Evolutionary conservation across 2,329 filamentous ascomycete species (phyloP).

Genomic region (Fusarium temperatum): DNA sequence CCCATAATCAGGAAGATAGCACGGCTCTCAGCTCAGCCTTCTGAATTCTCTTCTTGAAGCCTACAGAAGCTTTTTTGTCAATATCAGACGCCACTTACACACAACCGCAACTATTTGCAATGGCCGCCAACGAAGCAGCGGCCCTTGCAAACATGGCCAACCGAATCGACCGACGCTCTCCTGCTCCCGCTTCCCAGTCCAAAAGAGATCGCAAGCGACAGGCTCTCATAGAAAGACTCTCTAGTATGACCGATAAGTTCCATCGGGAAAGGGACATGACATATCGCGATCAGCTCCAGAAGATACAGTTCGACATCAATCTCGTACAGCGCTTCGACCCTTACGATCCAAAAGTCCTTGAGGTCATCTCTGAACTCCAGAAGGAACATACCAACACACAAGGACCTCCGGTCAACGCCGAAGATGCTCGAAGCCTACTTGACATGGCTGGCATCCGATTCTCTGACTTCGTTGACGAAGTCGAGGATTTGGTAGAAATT

Average conservation of each 20-base stretch:
- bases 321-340: slow-evolving; percentile 87
- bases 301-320: slow-evolving; percentile 89
- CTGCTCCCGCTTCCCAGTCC: slow-evolving; percentile 61
- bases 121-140: slow-evolving; percentile 53
- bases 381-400: slow-evolving; percentile 61
- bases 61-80: neutral
- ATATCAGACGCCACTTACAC: neutral
- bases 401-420: slow-evolving; percentile 50
- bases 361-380: slow-evolving; percentile 73
- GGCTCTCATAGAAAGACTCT: slow-evolving; percentile 80
- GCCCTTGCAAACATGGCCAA: slow-evolving; percentile 46
- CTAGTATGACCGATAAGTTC: slow-evolving; percentile 79
- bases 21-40: neutral
- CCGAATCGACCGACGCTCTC: slow-evolving; percentile 50
- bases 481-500: slow-evolving; percentile 89
- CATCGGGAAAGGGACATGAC: slow-evolving; percentile 81
- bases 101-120: slow-evolving; percentile 32
- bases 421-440: slow-evolving; percentile 64
- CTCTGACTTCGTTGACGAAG: slow-evolving; percentile 82
- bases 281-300: slow-evolving; percentile 89
- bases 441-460: slow-evolving; percentile 86
- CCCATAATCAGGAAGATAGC: slow-evolving; percentile 3
- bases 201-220: slow-evolving; percentile 93
- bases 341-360: slow-evolving; percentile 76
- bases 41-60: neutral